A percentile compares a stretch with the other conserved stretches of the same genome.
Evolutionary conservation across 305 asterid species (phyloP).

Genomic region (Nicotiana rustica): DNA sequence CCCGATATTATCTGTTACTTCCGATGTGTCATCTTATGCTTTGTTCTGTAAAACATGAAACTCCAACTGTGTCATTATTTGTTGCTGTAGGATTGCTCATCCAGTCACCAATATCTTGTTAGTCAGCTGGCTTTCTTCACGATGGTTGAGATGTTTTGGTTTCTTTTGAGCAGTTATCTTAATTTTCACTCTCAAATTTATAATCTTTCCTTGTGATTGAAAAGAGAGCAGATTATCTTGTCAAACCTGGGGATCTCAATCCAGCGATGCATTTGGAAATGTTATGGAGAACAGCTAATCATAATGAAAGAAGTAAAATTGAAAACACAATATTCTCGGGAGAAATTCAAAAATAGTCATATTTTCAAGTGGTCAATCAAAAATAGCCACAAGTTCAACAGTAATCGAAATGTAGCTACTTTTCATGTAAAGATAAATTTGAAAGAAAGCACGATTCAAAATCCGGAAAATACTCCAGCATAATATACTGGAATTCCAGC

Average conservation of each 20-base stretch:
- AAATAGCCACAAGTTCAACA: too few relatives aligned
- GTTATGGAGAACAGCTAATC: not conserved
- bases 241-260: not conserved
- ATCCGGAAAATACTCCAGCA: too few relatives aligned
- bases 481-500: too few relatives aligned
- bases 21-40: not conserved
- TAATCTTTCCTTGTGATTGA: not conserved
- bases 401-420: too few relatives aligned
- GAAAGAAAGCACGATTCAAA: too few relatives aligned
- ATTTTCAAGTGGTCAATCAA: too few relatives aligned
- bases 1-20: not conserved
- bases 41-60: not conserved
- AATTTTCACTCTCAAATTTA: conserved; percentile 1
- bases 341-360: too few relatives aligned
- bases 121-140: not conserved
- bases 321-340: not conserved
- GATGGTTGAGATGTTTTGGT: not conserved
- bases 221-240: not conserved
- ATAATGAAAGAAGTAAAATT: not conserved
- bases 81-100: not conserved
- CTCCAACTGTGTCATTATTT: not conserved
- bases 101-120: not conserved
- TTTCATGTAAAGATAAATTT: too few relatives aligned
- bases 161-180: not conserved
- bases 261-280: conserved; percentile 3